These are phyloP conservation scores for Amphicarpaea edgeworthii DNA, from an alignment of 306 rosid genomes.

Conservation along the genomic window DNA sequence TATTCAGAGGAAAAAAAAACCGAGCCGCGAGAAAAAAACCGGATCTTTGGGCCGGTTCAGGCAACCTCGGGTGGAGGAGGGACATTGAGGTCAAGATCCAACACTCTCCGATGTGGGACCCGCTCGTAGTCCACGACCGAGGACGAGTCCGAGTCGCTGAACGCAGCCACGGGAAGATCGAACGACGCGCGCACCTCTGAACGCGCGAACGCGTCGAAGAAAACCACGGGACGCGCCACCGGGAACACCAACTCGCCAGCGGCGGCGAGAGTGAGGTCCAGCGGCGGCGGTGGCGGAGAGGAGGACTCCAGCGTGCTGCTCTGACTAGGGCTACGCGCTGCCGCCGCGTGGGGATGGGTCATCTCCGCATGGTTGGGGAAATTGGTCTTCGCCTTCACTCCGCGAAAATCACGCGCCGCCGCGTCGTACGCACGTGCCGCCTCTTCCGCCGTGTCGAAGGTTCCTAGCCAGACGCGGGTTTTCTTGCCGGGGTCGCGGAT, in stretches of 20 bases:
- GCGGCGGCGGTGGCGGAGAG: slow-evolving; percentile 50
- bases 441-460: slow-evolving; percentile 73
- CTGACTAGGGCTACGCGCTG: slow-evolving; percentile 61
- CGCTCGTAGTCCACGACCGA: slow-evolving; percentile 60
- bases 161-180: slow-evolving; percentile 20
- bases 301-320: slow-evolving; percentile 63
- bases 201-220: slow-evolving; percentile 59
- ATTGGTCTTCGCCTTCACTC: slow-evolving; percentile 73
- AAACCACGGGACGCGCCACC: slow-evolving; percentile 49
- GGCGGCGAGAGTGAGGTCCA: slow-evolving; percentile 48
- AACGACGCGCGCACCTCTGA: slow-evolving; percentile 42
- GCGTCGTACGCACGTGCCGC: slow-evolving; percentile 84
- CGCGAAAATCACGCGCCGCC: slow-evolving; percentile 80
- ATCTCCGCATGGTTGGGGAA: slow-evolving; percentile 48
- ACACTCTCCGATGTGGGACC: slow-evolving; percentile 23
- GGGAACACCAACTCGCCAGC: slow-evolving; percentile 10
- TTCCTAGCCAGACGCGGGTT: slow-evolving; percentile 82
- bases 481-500: slow-evolving; percentile 85
- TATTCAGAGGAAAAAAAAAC: too few relatives aligned
- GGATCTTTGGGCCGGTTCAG: slow-evolving; percentile 35
- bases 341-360: slow-evolving; percentile 17
- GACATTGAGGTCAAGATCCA: slow-evolving; percentile 73
- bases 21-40: slow-evolving; percentile 1
- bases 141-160: slow-evolving; percentile 65
- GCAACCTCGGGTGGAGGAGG: slow-evolving; percentile 64